A percentile compares a stretch with the other conserved stretches of the same genome.
These are phyloP conservation scores for Flueggea neowawraea DNA, from an alignment of 441 rosid species.

Conservation along the genomic window DNA sequence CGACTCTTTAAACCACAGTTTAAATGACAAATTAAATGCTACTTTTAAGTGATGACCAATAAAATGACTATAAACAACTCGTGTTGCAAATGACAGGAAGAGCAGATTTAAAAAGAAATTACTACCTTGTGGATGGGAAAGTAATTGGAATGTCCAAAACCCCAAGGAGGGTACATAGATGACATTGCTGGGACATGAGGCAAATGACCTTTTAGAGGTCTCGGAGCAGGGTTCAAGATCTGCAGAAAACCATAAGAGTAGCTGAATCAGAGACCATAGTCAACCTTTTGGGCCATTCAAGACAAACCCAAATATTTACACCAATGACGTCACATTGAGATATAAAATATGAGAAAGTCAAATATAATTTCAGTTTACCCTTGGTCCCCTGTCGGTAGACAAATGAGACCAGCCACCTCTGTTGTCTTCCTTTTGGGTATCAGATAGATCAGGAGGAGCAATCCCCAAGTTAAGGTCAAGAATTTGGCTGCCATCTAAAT, in stretches of 20 bases:
- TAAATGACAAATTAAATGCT: no score
- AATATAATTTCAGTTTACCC: constrained; percentile 21
- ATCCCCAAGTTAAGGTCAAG: constrained; percentile 65
- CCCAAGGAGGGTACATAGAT: constrained; percentile 29
- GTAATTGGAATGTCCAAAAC: constrained; percentile 23
- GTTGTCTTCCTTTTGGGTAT: constrained; percentile 19
- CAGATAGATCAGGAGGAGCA: constrained; percentile 34
- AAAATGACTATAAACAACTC: background rate
- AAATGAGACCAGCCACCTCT: constrained; percentile 21
- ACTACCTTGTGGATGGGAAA: constrained; percentile 39
- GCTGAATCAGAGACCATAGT: background rate
- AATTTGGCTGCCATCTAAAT: constrained; percentile 26
- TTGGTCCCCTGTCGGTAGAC: constrained; percentile 17
- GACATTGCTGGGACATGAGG: constrained; percentile 19
- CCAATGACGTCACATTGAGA: no score
- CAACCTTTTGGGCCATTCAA: background rate
- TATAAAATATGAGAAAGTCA: no score
- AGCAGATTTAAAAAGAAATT: background rate
- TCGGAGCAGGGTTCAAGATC: constrained; percentile 25
- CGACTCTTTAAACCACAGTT: no score
- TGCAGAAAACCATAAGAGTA: constrained; percentile 13
- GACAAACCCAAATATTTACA: background rate
- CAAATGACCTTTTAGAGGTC: constrained; percentile 17
- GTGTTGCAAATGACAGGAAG: background rate
- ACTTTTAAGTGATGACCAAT: no score